Base-by-base conservation (phyloP, 495 filamentous ascomycete genomes). In the Penicillium atrosanguineum region DNA sequence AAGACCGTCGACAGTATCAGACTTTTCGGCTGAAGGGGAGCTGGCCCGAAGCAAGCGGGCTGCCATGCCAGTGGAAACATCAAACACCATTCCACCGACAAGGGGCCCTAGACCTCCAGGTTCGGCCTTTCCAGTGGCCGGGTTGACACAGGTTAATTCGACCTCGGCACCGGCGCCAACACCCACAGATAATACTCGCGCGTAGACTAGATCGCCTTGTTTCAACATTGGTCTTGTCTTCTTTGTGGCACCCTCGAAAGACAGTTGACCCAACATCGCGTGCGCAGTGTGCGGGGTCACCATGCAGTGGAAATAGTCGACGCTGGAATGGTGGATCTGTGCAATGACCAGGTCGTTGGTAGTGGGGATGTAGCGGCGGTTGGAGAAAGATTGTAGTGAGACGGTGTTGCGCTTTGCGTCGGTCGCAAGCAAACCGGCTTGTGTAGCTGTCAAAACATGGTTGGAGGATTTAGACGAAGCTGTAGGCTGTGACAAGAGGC, bases 191-290 rank as follows among this genome's bases (percentile, higher is more conserved):
- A 94, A 76, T 21, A 82, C 73, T 31, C 94, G 85, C 12, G 91
- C 92, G 70, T 97, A 97, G 28, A 97, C 89, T 9, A 96, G 67
- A 39, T 87, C 82, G 28, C 91, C 90, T 4, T 81, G 67, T 37
- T 74, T 69, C 54, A 98, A 78, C 51, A 87, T 78, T 4, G 94
- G 94, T 8, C 91, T 83, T 4, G 90, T 95, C 68, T 97, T 98
- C 68, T 90, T 95, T 34, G 85, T 92, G 21, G 90, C 94, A 52
- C 83, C 83, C 69, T 96, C 91, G 66, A 98, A 98, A 20, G 92
- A 82, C 7, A 98, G 80, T 60, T 95, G 88, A 0, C 90, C 89
- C 1, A 98, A 82, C 8, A 86, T 73, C 3, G 89, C 91, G 57
- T 84, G 79, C 8, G 90, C 68, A 1, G 87, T 86, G 65, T 95